Evolutionary conservation across 192 early-diverging fungal species (phyloP).

Genomic region (Paraglomus brasilianum): DNA sequence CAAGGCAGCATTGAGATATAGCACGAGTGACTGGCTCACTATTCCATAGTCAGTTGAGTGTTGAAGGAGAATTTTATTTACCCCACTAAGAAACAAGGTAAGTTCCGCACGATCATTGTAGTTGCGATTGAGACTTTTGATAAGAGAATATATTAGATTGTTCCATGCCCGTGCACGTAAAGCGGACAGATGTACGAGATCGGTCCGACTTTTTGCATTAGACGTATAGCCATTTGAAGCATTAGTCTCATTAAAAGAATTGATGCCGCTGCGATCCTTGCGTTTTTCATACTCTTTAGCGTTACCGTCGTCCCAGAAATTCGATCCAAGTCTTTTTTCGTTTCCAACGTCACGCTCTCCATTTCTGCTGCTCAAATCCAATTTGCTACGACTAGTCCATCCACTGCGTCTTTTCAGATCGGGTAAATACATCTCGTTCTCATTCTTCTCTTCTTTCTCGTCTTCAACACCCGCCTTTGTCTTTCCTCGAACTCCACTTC

Average conservation of each 20-base stretch:
- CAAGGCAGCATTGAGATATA: slow-evolving; percentile 48
- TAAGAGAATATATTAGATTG: slow-evolving; percentile 48
- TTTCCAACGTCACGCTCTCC: background rate
- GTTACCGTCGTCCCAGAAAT: background rate
- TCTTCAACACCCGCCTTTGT: slow-evolving; percentile 4
- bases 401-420: slow-evolving; percentile 31
- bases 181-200: slow-evolving; percentile 38
- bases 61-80: slow-evolving; percentile 50
- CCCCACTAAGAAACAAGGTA: slow-evolving; percentile 46
- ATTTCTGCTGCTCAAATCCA: no score
- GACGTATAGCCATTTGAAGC: no score
- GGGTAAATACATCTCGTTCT: slow-evolving; percentile 41
- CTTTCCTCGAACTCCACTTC: slow-evolving; percentile 9
- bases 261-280: background rate
- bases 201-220: slow-evolving; percentile 6
- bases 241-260: background rate
- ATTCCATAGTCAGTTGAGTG: slow-evolving; percentile 52
- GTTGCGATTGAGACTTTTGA: slow-evolving; percentile 51
- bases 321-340: background rate
- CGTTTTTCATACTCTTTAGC: no score
- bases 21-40: slow-evolving; percentile 48
- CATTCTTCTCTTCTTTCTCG: background rate
- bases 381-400: background rate
- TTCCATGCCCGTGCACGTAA: slow-evolving; percentile 55
- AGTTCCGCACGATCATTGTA: slow-evolving; percentile 51